Evolutionary conservation across 805 yeast species (phyloP).

Genomic region (Kodamaea leandrae): DNA sequence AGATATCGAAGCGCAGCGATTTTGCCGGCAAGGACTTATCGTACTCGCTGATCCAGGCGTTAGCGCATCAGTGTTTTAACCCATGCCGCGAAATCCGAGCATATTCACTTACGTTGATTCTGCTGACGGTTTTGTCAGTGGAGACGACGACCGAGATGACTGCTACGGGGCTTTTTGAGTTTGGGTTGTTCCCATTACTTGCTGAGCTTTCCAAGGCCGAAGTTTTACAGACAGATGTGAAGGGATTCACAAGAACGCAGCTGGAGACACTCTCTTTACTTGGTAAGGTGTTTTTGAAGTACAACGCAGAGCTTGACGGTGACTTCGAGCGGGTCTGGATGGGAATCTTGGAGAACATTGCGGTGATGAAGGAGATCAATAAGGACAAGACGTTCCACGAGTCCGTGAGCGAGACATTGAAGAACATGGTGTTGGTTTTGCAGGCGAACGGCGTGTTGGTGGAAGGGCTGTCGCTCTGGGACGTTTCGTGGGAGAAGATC

Average conservation of each 20-base stretch:
- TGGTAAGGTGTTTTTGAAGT: constrained; percentile 51
- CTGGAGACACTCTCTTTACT: constrained; percentile 63
- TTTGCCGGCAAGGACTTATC: constrained; percentile 40
- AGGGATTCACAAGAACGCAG: constrained; percentile 65
- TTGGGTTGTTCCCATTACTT: constrained; percentile 72
- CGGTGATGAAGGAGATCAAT: constrained; percentile 23
- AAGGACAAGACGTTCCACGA: constrained; percentile 24
- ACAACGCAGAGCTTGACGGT: constrained; percentile 26
- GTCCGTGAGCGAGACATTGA: constrained; percentile 36
- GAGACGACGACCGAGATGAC: constrained; percentile 38
- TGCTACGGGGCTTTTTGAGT: constrained; percentile 60
- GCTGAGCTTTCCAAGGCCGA: constrained; percentile 67
- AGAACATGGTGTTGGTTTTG: constrained; percentile 42
- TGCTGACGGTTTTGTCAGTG: constrained; percentile 46
- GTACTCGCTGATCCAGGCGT: constrained; percentile 71
- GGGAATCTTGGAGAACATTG: constrained; percentile 32
- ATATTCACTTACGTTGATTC: constrained; percentile 62
- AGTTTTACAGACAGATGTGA: constrained; percentile 51
- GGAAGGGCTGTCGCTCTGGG: constrained; percentile 29
- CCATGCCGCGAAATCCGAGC: constrained; percentile 77
- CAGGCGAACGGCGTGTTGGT: constrained; percentile 25
- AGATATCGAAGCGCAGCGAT: constrained; percentile 28
- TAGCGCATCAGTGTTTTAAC: constrained; percentile 85
- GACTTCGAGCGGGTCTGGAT: constrained; percentile 33
- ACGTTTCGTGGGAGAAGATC: constrained; percentile 31